Base-by-base conservation (phyloP, 2,329 filamentous ascomycete species). In the Fusarium cyanostomum region DNA sequence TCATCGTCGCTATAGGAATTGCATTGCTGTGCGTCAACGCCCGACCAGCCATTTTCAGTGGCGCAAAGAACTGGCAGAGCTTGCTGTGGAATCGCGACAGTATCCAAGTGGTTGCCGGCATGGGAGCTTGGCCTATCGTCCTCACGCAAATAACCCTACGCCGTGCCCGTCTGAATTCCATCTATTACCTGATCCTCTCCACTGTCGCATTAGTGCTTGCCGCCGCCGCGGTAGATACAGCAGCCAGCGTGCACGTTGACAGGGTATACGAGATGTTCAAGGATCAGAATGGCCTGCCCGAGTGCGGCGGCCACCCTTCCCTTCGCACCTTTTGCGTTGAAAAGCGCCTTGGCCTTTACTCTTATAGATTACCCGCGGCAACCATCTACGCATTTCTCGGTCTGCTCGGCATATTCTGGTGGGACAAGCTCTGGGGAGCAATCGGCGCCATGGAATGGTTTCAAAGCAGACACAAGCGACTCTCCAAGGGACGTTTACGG, bases 111-210 rank as follows among this genome's bases (percentile, higher is more conserved):
- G 18, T 54, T 1, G 60, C 53, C 6, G 39, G 34, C 1, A 50
- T 50, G 54, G 54, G 60, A 7, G 43, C 59, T 2, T 63, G 54
- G 59, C 31, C 59, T 2, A 42, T 63, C 1, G 37, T 59, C 6
- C 34, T 63, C 0, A 24, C 15, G 0, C 59, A 63, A 3, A 15
- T 39, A 5, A 30, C 43, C 3, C 34, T 63, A 1, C 28, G 28
- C 2, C 59, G 59, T n/a, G 44, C 53, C 1, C 16, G 53, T 1
- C 48, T 63, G 1, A 21, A 63, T 2, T 59, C 60, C 0, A 31
- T 52, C 8, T 63, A 63, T 3, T 48, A 63, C 5, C 15, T 55
- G 0, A 21, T 51, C 2, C 43, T 63, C 1, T 54, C 59, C 0
- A 59, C 60, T 0, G 8, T 55, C 3, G 35, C 53, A 1, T 15